Evolutionary conservation across 768 basidiomycete species (phyloP), one percentile per base, ranked within the genome.

Genomic region (Rhodotorula diobovata): DNA sequence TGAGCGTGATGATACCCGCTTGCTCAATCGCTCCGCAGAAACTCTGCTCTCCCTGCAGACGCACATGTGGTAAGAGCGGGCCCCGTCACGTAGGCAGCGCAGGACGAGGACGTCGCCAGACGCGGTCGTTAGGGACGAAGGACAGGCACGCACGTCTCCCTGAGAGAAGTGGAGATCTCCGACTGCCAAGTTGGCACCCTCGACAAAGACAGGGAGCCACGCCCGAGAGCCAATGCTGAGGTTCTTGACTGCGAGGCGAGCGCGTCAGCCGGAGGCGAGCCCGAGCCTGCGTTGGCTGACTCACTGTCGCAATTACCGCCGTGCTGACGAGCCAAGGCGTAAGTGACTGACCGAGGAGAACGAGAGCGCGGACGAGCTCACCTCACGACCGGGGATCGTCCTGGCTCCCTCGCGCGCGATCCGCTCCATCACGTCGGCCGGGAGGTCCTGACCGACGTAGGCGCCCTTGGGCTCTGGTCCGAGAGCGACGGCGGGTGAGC

Each of bases 81-180:
- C 32, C 54, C 34, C 57, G 57, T 34, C 30, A 48, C 14, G 25
- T 11, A 41, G 28, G 4, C 1, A n/a, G 10, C 21, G 39, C 21
- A 61, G 87, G 87, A 69, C 66, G 1, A 55, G 58, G 20, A 76
- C 58, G 57, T 79, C 75, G 60, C 75, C 88, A 15, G 16, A 21
- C 15, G 45, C 45, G 21, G 45, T 15, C 16, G 20, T 46, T 46
- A 21, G 45, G 10, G 21, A 4, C 21, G 45, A 46, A 25, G 23
- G 48, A 25, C 1, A 50, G 48, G 3, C n/a, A 50, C 48, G 48
- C 23, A 50, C 48, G 81, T 90, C 89, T 32, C 88, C 89, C 78
- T 90, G 88, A 25, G 88, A 89, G 79, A 90, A 90, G 77, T 91
- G 89, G 35, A 90, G 81, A 78, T 90, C 89, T 2, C 89, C 89